Base-by-base conservation (phyloP, 1,139 yeast genomes). In the Blastobotrys elegans region DNA sequence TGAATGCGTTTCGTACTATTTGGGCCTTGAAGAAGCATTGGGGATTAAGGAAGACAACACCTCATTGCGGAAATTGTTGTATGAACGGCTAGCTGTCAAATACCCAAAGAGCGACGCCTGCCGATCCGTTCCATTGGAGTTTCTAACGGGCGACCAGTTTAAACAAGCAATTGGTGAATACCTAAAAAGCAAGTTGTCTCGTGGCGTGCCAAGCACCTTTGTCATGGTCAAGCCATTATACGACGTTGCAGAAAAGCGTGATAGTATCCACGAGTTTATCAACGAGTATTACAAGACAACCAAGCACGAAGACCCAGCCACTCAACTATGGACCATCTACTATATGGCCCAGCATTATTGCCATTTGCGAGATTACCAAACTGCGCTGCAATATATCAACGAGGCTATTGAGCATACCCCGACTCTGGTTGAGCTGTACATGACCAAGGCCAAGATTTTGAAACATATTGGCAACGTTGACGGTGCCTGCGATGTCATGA, bases 161-260 rank as follows among this genome's bases (percentile, higher is more conserved):
- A 61, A 70, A 64, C 45, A 52, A 53, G 47, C 77, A 69, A 60
- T 80, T 72, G 34, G 61, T 59, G 44, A 64, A 1, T 92, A 89
- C 61, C 66, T 90, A 41, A 55, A 75, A 11, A 67, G 73, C 2
- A 86, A 83, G 61, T 75, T 94, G 58, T 69, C 75, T 52, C 76
- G 88, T 53, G 95, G 96, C 33, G 94, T 89, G 29, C 98, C 98
- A 3, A 87, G 97, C 1, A 77, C 95, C 5, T 92, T 90, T 68
- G 84, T 84, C 43, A 84, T 86, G 58, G 78, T 92, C 47, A 89
- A 90, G 67, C 86, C 94, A 1, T 72, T 90, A 54, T 89, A 88
- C 66, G 74, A 71, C 49, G 76, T 76, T 54, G 52, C 63, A 2
- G 63, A 62, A 13, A 84, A 84, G 60, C 68, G 68, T 33, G 57